Base-by-base conservation (phyloP, 1,139 yeast genomes). In the Candida smagusa region DNA sequence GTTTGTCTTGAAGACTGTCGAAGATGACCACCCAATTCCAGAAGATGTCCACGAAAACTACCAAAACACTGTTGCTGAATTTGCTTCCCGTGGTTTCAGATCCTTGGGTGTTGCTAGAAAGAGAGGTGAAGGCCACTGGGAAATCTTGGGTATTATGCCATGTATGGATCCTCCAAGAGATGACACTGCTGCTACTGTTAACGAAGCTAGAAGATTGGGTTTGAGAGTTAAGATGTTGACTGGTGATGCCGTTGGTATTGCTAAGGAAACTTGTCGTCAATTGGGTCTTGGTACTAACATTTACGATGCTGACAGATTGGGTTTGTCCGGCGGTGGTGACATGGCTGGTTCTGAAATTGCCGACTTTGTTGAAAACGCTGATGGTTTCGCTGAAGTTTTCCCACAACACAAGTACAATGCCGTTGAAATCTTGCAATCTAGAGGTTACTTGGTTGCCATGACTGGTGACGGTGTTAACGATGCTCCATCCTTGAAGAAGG, bases 101-200 rank as follows among this genome's bases (percentile, higher is more conserved):
- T 89, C 96, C 62, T 79, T 88, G 64, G 96, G 96, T 86, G 96
- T 88, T 76, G 96, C 96, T 58, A 88, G 95, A 80, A 88, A 88
- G 94, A 84, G 95, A 84, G 96, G 95, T 74, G 96, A 88, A 71
- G 96, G 95, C 67, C 95, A 87, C 83, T 88, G 96, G 96, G 96
- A 88, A 77, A 84, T 88, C 59, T 79, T 88, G 63, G 96, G 96
- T 75, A 90, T 88, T 76, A 87, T 88, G 95, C 95, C 96, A 68
- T 87, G 95, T 80, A 87, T 88, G 92, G 96, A 88, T 72, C 96
- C 96, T 63, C 96, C 96, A 74, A 86, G 96, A 82, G 95, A 87
- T 68, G 96, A 88, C 69, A 88, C 96, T 79, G 96, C 96, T 65
- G 85, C 83, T 65, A 88, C 96, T 69, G 94, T 88, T 68, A 70